These are phyloP conservation scores for Peterozyma xylosa DNA, from an alignment of 805 yeast species.

Conservation along the genomic window DNA sequence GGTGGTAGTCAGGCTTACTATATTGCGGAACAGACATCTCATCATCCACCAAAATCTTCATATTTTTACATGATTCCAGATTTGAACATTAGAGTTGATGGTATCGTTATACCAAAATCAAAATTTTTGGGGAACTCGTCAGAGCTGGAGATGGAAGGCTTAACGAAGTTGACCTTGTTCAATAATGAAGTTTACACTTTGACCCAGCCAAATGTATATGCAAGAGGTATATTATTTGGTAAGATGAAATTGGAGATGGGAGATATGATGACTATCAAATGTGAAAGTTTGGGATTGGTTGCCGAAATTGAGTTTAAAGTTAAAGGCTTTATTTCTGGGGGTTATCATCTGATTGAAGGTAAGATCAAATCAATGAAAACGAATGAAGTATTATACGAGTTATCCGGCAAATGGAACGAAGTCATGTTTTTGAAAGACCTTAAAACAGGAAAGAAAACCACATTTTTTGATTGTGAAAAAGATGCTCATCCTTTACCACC, in stretches of 20 bases:
- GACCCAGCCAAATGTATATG: conserved; percentile 95
- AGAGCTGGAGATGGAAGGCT: conserved; percentile 96
- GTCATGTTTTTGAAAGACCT: conserved; percentile 60
- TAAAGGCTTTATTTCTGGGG: conserved; percentile 89
- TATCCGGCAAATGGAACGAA: conserved; percentile 93
- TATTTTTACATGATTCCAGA: conserved; percentile 86
- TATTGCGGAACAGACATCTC: conserved; percentile 90
- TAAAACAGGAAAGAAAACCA: conserved; percentile 35
- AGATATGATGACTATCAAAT: conserved; percentile 76
- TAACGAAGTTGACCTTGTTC: conserved; percentile 60
- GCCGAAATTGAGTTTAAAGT: conserved; percentile 92
- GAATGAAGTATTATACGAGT: conserved; percentile 52
- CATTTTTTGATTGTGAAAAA: conserved; percentile 54
- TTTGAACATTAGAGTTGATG: conserved; percentile 77
- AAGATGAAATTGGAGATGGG: conserved; percentile 86
- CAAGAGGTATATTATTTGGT: conserved; percentile 89
- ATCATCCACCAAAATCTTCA: conserved; percentile 97
- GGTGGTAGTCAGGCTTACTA: conserved; percentile 66
- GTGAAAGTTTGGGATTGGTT: conserved; percentile 46
- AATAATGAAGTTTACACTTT: conserved; percentile 54
- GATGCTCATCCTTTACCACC: conserved; percentile 49
- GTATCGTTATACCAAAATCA: conserved; percentile 80
- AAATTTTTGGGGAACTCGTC: conserved; percentile 91
- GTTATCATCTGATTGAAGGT: conserved; percentile 87
- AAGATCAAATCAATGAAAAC: conserved; percentile 41